phyloP scores from a whole-genome alignment of 305 asterid genomes.

The Striga hermonthica region DNA sequence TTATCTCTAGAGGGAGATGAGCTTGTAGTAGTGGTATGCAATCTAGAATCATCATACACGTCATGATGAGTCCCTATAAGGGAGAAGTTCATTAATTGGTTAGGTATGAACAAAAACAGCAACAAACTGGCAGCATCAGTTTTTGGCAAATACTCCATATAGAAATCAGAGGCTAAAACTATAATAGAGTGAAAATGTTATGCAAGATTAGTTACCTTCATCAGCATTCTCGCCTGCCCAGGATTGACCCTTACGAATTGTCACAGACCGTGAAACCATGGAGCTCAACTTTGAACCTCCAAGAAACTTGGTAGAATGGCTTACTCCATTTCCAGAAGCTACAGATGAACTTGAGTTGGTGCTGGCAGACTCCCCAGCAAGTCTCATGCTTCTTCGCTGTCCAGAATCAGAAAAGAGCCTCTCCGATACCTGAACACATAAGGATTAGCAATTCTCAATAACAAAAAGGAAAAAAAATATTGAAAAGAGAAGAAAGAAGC shows the following conservation, averaged over 20 bases:
- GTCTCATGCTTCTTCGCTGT: conserved; percentile 87
- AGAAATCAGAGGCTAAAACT: conserved; percentile 11
- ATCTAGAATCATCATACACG: conserved; percentile 64
- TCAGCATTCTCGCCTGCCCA: conserved; percentile 60
- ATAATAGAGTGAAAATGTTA: conserved; percentile 20
- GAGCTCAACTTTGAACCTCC: conserved; percentile 63
- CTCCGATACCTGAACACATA: conserved; percentile 77
- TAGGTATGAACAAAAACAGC: conserved; percentile 24
- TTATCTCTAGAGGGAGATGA: conserved; percentile 53
- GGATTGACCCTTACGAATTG: conserved; percentile 69
- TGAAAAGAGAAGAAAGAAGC: conserved; percentile 1
- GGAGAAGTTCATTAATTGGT: conserved; percentile 27
- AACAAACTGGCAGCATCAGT: conserved; percentile 24
- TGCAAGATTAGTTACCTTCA: conserved; percentile 62
- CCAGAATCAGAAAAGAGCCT: conserved; percentile 92
- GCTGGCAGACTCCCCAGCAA: conserved; percentile 75
- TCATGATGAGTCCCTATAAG: conserved; percentile 65
- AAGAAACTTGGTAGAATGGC: conserved; percentile 59
- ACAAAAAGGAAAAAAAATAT: conserved; percentile 4
- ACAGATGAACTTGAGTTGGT: conserved; percentile 46
- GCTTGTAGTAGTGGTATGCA: conserved; percentile 45
- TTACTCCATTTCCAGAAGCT: conserved; percentile 66
- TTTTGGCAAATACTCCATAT: conserved; percentile 16
- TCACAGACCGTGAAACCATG: conserved; percentile 58
- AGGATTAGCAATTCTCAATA: conserved; percentile 33